Conservation (phyloP, 768 basidiomycete species). For the Tremella yokohamensis region DNA sequence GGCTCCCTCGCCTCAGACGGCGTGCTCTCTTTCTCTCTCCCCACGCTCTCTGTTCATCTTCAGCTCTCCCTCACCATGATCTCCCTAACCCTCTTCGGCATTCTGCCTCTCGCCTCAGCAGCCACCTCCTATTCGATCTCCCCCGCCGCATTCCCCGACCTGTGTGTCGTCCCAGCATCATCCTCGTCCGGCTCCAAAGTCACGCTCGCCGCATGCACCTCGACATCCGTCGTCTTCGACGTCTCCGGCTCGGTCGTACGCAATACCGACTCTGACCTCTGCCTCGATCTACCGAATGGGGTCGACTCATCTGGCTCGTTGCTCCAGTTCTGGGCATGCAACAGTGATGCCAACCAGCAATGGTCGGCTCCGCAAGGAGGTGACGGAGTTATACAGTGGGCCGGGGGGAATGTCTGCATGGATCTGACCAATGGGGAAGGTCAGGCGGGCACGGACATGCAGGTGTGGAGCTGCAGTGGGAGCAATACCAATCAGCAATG, state of each 20-base stretch:
- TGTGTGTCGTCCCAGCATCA: conserved; percentile 31
- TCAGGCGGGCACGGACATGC: conserved; percentile 34
- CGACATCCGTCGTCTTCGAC: conserved; percentile 29
- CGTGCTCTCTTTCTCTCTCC: no score
- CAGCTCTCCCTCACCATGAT: no score
- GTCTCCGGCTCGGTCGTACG: conserved; percentile 16
- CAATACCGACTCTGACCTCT: conserved; percentile 31
- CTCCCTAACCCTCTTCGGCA: conserved; percentile 12
- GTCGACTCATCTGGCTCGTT: conserved; percentile 29
- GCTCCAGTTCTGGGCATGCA: conserved; percentile 40
- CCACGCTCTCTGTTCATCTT: no score
- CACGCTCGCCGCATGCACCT: conserved; percentile 29
- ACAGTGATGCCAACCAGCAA: conserved; percentile 35
- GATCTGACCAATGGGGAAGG: conserved; percentile 33
- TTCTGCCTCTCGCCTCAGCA: conserved; percentile 19
- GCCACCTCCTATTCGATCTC: conserved; percentile 34
- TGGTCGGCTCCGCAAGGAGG: conserved; percentile 10
- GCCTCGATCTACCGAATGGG: conserved; percentile 37
- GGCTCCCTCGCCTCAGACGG: no score
- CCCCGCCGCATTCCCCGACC: conserved; percentile 26
- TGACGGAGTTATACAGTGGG: conserved; percentile 27
- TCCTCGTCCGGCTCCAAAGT: conserved; percentile 26
- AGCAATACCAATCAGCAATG: conserved; percentile 38
- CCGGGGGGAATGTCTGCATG: conserved; percentile 19
- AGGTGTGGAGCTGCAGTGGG: conserved; percentile 38